A percentile compares a stretch with the other conserved stretches of the same genome.
Evolutionary conservation across 768 basidiomycete species (phyloP).

Genomic region (Kwoniella sp.): DNA sequence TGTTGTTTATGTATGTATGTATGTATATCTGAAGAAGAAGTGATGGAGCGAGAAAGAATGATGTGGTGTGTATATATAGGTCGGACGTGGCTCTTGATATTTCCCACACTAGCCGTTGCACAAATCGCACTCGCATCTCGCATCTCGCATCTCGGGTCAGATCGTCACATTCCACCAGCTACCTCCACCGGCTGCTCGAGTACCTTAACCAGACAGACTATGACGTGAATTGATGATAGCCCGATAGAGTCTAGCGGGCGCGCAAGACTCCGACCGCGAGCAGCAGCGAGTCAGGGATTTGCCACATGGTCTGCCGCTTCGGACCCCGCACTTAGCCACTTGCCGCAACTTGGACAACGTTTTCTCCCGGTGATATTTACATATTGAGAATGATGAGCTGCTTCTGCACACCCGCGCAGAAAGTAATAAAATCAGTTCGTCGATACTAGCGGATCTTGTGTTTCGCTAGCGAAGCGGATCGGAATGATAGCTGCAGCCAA

Average conservation of each 20-base stretch:
- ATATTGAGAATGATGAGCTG: no score
- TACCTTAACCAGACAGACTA: no score
- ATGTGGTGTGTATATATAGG: slow-evolving; percentile 2
- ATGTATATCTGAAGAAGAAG: background rate
- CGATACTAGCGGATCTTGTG: no score
- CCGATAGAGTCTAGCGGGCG: no score
- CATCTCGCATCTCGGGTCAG: slow-evolving; percentile 1
- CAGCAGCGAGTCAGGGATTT: background rate
- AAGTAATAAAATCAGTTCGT: no score
- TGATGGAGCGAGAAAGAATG: background rate
- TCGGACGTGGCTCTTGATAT: background rate
- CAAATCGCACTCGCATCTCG: background rate
- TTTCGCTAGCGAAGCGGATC: no score
- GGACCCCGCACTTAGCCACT: background rate
- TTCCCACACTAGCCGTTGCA: background rate
- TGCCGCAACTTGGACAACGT: background rate
- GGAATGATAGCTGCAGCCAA: no score
- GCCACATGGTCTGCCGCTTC: background rate
- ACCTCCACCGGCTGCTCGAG: background rate
- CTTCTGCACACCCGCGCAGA: no score
- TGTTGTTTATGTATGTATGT: background rate
- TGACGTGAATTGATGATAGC: background rate
- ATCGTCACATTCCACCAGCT: background rate
- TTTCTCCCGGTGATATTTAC: background rate
- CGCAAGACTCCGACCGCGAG: no score